Conservation (phyloP, 176 grass and related monocot genomes). For the Dactylis glomerata region DNA sequence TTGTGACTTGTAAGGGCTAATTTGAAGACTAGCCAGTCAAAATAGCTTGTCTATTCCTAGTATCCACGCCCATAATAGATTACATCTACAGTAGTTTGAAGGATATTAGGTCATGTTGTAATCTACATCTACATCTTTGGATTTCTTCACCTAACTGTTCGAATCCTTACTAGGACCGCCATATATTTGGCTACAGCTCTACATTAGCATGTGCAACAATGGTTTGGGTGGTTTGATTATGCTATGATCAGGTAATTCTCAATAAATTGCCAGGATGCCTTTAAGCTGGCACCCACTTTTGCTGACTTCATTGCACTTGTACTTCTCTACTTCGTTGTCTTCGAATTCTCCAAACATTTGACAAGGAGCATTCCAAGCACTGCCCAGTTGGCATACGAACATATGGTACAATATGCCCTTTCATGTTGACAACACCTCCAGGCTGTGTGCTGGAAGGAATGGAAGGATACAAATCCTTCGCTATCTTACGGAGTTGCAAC, state of each 20-base stretch:
- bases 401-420: background rate
- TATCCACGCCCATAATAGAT: background rate
- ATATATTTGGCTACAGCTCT: background rate
- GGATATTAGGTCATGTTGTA: background rate
- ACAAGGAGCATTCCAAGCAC: background rate
- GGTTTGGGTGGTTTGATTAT: constrained; percentile 15
- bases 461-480: background rate
- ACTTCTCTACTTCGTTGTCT: background rate
- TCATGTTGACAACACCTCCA: background rate
- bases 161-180: background rate
- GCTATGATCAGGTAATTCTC: constrained; percentile 4
- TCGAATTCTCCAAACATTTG: background rate
- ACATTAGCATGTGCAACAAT: background rate
- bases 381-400: background rate
- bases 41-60: background rate
- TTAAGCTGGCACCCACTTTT: background rate
- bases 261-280: background rate
- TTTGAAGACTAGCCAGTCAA: background rate
- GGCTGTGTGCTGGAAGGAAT: background rate
- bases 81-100: background rate
- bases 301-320: background rate
- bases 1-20: background rate
- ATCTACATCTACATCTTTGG: background rate
- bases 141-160: background rate
- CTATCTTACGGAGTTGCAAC: background rate